Evolutionary conservation across 192 early-diverging fungal species (phyloP), one percentile per base, ranked within the genome.

Genomic region (Rhizoclosmatium globosum): DNA sequence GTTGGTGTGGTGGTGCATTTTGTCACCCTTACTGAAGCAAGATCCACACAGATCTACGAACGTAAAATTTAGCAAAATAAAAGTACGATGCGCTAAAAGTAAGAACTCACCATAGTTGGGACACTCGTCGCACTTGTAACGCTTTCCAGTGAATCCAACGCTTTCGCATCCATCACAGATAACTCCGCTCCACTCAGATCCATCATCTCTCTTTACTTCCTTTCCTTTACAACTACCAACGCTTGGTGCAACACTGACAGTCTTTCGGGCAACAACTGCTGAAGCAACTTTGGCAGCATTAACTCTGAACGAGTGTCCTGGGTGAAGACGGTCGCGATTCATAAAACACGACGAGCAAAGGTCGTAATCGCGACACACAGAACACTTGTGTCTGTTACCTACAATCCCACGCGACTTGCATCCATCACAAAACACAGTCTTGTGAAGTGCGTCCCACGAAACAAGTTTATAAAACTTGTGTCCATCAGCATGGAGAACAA

Each of bases 71-170:
- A 45, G 4, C 60, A 64, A 43, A 9, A 21, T 48, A 47, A n/a
- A 15, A 11, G 1, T 19, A 64, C 64, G 21, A 47, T 19, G 31
- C 38, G 45, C 17, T 15, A 71, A 68, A 41, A 68, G 0, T 11
- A 11, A 17, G 42, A 9, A 57, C 60, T 56, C 45, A 79, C 78
- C 78, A 46, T 53, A 79, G 48, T 79, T 70, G 42, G 70, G 19
- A 50, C 78, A 79, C 23, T 50, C 76, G 47, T 67, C 59, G 48
- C 81, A 82, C 38, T 74, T 74, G 81, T 48, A 82, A 38, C 81
- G 41, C 19, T 71, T 76, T n/a, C 81, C 81, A n/a, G 4, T 41
- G 47, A 82, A 71, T 6, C 41, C 39, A 23, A 13, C n/a, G 4
- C 9, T 58, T 3, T 64, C 50, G 42, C 81, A 82, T 21, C 76